Evolutionary conservation across 768 basidiomycete genomes (phyloP), one percentile per base, ranked within the genome.

Genomic region (Suillus discolor): DNA sequence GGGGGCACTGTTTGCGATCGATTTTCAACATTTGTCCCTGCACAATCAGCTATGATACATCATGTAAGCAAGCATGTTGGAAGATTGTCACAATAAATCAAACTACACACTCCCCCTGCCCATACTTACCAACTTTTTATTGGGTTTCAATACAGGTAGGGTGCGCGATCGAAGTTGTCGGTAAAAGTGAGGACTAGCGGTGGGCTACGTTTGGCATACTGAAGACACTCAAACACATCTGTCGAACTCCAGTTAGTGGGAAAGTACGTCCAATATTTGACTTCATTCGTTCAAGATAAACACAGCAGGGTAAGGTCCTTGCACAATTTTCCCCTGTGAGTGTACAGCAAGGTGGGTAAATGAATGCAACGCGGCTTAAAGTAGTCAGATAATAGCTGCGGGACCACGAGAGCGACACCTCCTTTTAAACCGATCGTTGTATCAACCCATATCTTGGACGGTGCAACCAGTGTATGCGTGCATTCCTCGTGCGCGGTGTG

Each of bases 331-430:
- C 16, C 38, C 15, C 38, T 38, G 57, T 16, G 2, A 16, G 13
- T 38, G 57, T 25, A 25, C 57, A 39, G 57, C 57, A 60, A 41
- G 57, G 57, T 60, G 57, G 57, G 39, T 60, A 20, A 38, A 41
- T 41, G 57, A 60, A 60, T 41, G 6, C 28, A 39, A 39, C 16
- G 38, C 5, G 39, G 39, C 15, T 6, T 23, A 9, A 16, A 41
- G 1, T 6, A 9, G 18, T 18, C 16, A 25, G 38, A 59, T 9
- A 23, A 11, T 39, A 25, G 5, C 38, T 39, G 15, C 38, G 16
- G 2, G 39, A 2, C 11, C 25, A 42, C 12, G 38, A 7, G 39
- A 60, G 11, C 25, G 39, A 42, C 5, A 42, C 25, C 36, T 4
- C 25, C 31, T 34, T 20, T 18, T 11, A 2, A 59, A 41, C 16